Base-by-base conservation (phyloP, 495 filamentous ascomycete species). In the Aeminium ludgeri region DNA sequence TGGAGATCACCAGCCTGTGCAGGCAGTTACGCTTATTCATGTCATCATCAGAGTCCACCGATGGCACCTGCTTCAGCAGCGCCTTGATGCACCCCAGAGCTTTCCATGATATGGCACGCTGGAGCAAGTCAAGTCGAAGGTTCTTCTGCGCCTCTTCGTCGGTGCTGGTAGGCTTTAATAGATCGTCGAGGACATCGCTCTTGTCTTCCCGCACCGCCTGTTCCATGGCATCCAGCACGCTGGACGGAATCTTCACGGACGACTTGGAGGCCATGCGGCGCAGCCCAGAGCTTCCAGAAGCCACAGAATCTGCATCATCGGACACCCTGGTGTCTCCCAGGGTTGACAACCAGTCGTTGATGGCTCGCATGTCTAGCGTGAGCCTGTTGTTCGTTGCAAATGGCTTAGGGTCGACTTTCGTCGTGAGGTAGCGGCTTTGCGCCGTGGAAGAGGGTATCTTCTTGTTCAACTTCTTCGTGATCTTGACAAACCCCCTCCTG, bases 391-490 rank as follows among this genome's bases (percentile, higher is more conserved):
- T 86, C 19, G 77, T 83, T 10, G 85, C 83, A 59, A 96, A 97
- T 0, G 78, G 73, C 34, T 75, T 69, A 5, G 78, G 75, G 46
- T 89, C 80, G 23, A 97, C 87, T 63, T 89, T 91, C 13, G 80
- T 79, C 35, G 78, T 74, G 36, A 96, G 63, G 50, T 94, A 96
- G 29, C 72, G 70, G 47, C 80, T 72, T 60, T 94, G 86, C 0
- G 79, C 76, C 41, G 73, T 68, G 1, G 72, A 67, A 6, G 72
- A 69, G 2, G 73, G 70, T 2, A 92, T 67, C 60, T 86, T 92
- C 63, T 94, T 94, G 63, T 94, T 86, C 16, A 92, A 65, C 59
- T 97, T 97, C 66, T 95, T 97, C 16, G 86, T 87, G 59, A 97
- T 96, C 63, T 97, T 97, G 51, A 91, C 69, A 52, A 97, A 97